Evolutionary conservation across 495 filamentous ascomycete genomes (phyloP), one percentile per base, ranked within the genome.

Genomic region (Aspergillus baeticus): DNA sequence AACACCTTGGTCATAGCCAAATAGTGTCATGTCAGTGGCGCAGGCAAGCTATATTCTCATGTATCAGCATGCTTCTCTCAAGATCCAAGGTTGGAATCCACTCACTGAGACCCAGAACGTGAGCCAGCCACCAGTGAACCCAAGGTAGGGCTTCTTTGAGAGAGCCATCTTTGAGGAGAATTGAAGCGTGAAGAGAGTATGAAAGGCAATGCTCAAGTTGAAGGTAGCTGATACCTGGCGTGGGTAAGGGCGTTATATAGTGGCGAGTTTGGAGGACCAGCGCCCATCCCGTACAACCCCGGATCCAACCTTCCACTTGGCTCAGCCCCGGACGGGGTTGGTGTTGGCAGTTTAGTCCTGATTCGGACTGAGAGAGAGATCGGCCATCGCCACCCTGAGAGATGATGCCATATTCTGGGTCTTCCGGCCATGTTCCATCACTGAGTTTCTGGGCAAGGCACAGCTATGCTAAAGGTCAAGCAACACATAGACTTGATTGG

Each of bases 1-100:
- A 2, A 82, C 75, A 44, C 79, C 80, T 55, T 87, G 82, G 51
- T 85, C 82, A 62, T 86, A 85, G 1, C 82, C 82, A 63, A 86
- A 84, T 0, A 84, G 65, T 10, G 75, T 79, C 81, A 83, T 83
- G 58, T 82, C 79, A 26, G 79, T 82, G 17, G 78, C 72, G 59
- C 80, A 83, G 10, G 81, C 78, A 23, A 81, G 63, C 67, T 79
- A 64, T 7, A 44, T 35, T 35, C 39, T 29, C 37, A 35, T 35
- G 45, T 29, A 44, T 22, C 23, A 21, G 43, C 44, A 17, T 47
- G 10, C 5, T 34, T 11, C 8, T 13, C 26, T 29, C 8, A 8
- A 29, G 3, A 50, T 50, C n/a, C 5, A 34, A 13, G n/a, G 14
- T n/a, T 10, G 2, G 20, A 54, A 21, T 52, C 6, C 36, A 50